Percentiles rank a stretch among this genome's conserved stretches.
phyloP scores from a whole-genome alignment of 164 flowering plant species.

The Echeveria elegans region DNA sequence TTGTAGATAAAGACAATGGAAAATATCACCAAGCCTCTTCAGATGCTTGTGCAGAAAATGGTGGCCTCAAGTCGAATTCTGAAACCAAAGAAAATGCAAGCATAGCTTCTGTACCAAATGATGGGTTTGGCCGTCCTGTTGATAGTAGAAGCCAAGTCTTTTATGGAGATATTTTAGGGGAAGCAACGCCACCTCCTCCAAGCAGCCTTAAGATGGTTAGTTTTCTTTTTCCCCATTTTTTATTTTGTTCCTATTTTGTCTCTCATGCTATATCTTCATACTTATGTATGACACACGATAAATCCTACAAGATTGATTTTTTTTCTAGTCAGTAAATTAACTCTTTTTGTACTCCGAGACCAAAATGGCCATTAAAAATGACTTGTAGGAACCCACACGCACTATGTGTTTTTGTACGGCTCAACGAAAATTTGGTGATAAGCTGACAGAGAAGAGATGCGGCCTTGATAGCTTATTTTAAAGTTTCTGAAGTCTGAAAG shows the following conservation, averaged over 20 bases:
- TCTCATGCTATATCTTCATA: too few species aligned
- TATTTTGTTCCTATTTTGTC: neutral
- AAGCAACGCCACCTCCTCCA: neutral
- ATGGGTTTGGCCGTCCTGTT: neutral
- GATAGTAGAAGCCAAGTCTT: neutral
- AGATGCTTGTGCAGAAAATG: neutral
- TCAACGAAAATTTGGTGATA: neutral
- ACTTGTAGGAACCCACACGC: neutral
- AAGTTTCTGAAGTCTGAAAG: neutral
- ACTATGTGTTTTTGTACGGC: neutral
- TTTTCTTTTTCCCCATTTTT: neutral
- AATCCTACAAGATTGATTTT: too few species aligned
- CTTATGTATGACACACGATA: too few species aligned
- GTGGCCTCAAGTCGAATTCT: neutral
- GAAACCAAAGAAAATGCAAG: neutral
- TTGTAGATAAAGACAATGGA: neutral
- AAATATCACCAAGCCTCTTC: neutral
- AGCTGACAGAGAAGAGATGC: neutral
- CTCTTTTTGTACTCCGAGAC: neutral
- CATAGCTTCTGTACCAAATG: neutral
- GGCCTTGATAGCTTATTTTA: neutral
- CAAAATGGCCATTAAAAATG: neutral
- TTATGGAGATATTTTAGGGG: slow-evolving; percentile 2
- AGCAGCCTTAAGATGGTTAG: neutral
- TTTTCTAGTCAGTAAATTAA: neutral